These are phyloP conservation scores for Camellia granthamiana DNA, from an alignment of 148 eudicot genomes.

Conservation along the genomic window DNA sequence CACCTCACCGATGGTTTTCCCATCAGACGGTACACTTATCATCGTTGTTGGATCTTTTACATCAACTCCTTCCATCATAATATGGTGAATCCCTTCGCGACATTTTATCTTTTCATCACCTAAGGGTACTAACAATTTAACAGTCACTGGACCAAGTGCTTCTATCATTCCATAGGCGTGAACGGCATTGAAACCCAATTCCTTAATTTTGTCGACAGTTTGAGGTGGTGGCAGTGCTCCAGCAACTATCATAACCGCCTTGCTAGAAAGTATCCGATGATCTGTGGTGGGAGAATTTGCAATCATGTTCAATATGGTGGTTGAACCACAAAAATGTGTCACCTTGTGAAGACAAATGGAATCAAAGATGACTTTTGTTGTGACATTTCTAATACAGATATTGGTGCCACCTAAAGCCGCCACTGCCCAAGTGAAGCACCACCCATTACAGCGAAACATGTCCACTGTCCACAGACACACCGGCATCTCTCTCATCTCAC, in stretches of 20 bases:
- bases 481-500: conserved; percentile 14
- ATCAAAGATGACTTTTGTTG: conserved; percentile 36
- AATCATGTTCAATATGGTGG: conserved; percentile 50
- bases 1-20: conserved; percentile 35
- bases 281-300: conserved; percentile 20
- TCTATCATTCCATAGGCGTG: conserved; percentile 41
- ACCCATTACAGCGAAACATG: conserved; percentile 49
- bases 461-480: conserved; percentile 39
- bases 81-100: conserved; percentile 17
- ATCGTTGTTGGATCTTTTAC: conserved; percentile 32
- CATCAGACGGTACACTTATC: conserved; percentile 32
- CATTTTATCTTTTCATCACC: no score
- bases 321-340: conserved; percentile 60
- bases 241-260: conserved; percentile 44
- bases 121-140: not conserved
- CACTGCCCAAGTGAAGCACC: conserved; percentile 61
- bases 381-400: conserved; percentile 46
- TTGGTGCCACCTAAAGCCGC: conserved; percentile 68
- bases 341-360: conserved; percentile 39
- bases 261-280: conserved; percentile 18
- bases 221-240: conserved; percentile 53
- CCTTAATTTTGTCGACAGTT: conserved; percentile 20
- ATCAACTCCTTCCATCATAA: conserved; percentile 34
- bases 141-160: conserved; percentile 28
- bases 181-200: conserved; percentile 21